Percentiles rank a stretch among this genome's conserved stretches.
Conservation (phyloP, 225 moss, liverwort and hornwort species). For the Marchantia polymorpha region DNA sequence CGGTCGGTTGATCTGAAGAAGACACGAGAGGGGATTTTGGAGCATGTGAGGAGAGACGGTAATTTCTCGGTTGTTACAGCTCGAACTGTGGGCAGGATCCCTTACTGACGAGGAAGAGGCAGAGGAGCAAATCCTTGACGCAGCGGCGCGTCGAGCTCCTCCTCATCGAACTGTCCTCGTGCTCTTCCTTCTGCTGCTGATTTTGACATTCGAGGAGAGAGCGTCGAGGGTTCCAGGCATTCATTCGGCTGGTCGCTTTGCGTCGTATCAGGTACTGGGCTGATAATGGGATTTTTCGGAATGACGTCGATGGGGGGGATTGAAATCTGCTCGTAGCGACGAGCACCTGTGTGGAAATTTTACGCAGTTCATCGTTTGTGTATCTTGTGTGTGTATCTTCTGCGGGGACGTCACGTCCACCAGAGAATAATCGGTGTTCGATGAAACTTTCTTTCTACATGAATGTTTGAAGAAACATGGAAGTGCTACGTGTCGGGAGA, state of each 20-base stretch:
- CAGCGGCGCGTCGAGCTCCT: slow-evolving; percentile 5
- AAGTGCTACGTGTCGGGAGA: too few species aligned
- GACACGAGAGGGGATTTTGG: too few species aligned
- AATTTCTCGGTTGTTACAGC: neutral
- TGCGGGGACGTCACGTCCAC: too few species aligned
- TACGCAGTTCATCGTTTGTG: neutral
- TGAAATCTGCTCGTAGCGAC: neutral
- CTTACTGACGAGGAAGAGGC: slow-evolving; percentile 14
- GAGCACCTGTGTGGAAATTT: neutral
- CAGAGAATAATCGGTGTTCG: neutral
- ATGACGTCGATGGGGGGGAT: neutral
- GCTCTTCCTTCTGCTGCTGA: neutral
- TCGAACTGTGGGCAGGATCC: neutral
- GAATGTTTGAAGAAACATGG: neutral
- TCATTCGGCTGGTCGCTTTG: neutral
- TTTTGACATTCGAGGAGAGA: neutral
- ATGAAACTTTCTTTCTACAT: neutral
- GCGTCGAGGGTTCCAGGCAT: neutral
- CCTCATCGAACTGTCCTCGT: neutral
- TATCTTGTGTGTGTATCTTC: neutral
- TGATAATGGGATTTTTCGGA: neutral
- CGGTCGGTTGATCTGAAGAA: neutral
- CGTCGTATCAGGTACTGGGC: neutral
- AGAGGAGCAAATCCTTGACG: neutral
- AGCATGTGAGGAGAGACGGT: too few species aligned